Evolutionary conservation across 2,329 filamentous ascomycete species (phyloP).

Genomic region (Pseudogymnoascus sp.): DNA sequence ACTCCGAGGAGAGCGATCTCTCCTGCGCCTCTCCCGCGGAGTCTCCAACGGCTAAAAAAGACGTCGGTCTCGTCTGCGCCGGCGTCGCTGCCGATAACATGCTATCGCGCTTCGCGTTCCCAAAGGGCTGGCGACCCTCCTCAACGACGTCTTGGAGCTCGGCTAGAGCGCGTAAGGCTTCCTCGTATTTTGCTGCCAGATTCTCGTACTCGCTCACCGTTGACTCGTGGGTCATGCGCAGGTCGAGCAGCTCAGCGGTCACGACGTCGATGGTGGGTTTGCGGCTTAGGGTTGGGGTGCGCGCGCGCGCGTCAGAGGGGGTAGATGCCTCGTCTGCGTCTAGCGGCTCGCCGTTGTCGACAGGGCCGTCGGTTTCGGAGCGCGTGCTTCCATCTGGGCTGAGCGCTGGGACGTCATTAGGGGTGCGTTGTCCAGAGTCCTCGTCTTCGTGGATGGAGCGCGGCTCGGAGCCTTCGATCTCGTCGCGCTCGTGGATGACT

Average conservation of each 20-base stretch:
- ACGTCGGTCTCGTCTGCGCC: constrained; percentile 53
- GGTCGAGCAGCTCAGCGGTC: constrained; percentile 82
- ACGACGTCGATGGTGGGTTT: constrained; percentile 54
- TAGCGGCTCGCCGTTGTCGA: constrained; percentile 29
- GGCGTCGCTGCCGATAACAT: constrained; percentile 45
- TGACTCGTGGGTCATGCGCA: constrained; percentile 82
- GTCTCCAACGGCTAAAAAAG: constrained; percentile 61
- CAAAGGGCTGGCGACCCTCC: constrained; percentile 59
- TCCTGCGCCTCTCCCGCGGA: constrained; percentile 53
- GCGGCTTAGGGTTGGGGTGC: background rate
- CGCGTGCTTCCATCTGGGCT: constrained; percentile 18
- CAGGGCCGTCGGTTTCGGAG: constrained; percentile 26
- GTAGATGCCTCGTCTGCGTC: constrained; percentile 30
- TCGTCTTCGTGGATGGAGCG: constrained; percentile 19
- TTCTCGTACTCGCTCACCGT: constrained; percentile 74
- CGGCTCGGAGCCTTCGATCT: constrained; percentile 18
- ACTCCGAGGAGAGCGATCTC: constrained; percentile 87
- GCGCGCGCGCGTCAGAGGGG: background rate
- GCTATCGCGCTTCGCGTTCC: constrained; percentile 44
- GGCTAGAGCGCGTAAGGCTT: constrained; percentile 71
- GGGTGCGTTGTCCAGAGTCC: constrained; percentile 17
- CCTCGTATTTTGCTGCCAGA: constrained; percentile 83
- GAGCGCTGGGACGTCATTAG: constrained; percentile 6
- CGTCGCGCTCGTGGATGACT: constrained; percentile 46
- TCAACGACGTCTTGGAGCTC: constrained; percentile 81